These are phyloP conservation scores for Mortierella sp. DNA, from an alignment of 371 early-diverging fungal genomes.

Conservation along the genomic window DNA sequence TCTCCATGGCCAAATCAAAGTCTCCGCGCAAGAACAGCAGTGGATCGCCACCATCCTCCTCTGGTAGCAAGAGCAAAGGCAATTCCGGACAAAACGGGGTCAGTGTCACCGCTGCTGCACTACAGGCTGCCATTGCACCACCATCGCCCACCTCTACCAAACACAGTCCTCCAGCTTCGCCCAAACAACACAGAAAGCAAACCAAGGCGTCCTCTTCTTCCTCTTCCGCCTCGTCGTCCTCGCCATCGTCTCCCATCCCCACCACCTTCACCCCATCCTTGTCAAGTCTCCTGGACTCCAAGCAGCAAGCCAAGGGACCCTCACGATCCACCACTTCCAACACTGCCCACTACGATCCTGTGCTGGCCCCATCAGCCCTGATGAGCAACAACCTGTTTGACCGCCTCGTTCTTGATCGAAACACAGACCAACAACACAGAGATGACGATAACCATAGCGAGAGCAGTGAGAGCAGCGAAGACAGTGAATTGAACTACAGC, in stretches of 20 bases:
- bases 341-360: conserved; percentile 11
- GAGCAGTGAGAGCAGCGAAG: conserved; percentile 23
- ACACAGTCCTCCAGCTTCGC: conserved; percentile 3
- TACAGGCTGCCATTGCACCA: conserved; percentile 31
- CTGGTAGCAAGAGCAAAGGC: neutral
- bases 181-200: conserved; percentile 12
- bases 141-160: conserved; percentile 9
- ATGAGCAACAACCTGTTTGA: conserved; percentile 31
- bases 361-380: conserved; percentile 21
- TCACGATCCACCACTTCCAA: conserved; percentile 15
- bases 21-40: conserved; percentile 19
- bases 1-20: conserved; percentile 50
- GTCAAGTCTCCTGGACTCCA: neutral
- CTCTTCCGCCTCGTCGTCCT: too few relatives aligned
- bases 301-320: conserved; percentile 7
- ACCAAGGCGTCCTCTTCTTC: conserved; percentile 11
- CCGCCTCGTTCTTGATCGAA: conserved; percentile 18
- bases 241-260: too few relatives aligned
- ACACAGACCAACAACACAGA: neutral
- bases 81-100: neutral
- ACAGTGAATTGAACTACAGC: conserved; percentile 15
- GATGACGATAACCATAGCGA: conserved; percentile 11
- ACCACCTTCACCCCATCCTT: too few relatives aligned
- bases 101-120: conserved; percentile 20
- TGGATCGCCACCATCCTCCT: conserved; percentile 10